Base-by-base conservation (phyloP, 257 asterid genomes). In the Solanum virginianum region DNA sequence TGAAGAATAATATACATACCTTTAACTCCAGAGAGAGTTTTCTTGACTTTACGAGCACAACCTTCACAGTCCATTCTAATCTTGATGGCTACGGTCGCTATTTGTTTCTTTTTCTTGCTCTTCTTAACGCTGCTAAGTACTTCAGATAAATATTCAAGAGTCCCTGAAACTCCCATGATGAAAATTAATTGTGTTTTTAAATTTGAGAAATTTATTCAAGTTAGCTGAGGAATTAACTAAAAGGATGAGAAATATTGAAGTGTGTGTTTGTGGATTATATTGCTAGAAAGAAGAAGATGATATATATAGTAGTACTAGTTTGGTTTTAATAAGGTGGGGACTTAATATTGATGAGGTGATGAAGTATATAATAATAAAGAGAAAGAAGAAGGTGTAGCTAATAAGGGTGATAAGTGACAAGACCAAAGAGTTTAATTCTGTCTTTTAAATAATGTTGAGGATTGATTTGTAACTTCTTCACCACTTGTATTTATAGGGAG, bases 41-140 rank as follows among this genome's bases (percentile, higher is more conserved):
- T 88, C 94, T 92, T 94, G 57, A 95, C 89, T 89, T 89, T 91
- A 13, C 90, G 91, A 10, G 88, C 97, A 85, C 98, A 95, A 79
- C 98, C 98, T 90, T 95, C 98, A 74, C 98, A 94, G 22, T 93
- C 97, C 98, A 95, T 95, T 72, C 98, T 87, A 77, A 95, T 88
- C 84, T 94, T 95, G 84, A 95, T 89, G 10, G 93, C 66, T 0
- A 95, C 98, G 5, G 94, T 94, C 53, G 88, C 89, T 12, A 90
- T 86, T 55, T 77, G 92, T 84, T 92, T 91, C 93, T 84, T 94
- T 86, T 91, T 95, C 90, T 95, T 95, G 87, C 88, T 92, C 87
- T 85, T 93, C 49, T 49, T 91, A 1, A 88, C 85, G 86, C 89
- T 87, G 85, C 90, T 88, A 17, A 93, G 49, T 77, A 94, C 47